phyloP scores from a whole-genome alignment of 2,329 filamentous ascomycete genomes.

The Colletotrichum phormii region DNA sequence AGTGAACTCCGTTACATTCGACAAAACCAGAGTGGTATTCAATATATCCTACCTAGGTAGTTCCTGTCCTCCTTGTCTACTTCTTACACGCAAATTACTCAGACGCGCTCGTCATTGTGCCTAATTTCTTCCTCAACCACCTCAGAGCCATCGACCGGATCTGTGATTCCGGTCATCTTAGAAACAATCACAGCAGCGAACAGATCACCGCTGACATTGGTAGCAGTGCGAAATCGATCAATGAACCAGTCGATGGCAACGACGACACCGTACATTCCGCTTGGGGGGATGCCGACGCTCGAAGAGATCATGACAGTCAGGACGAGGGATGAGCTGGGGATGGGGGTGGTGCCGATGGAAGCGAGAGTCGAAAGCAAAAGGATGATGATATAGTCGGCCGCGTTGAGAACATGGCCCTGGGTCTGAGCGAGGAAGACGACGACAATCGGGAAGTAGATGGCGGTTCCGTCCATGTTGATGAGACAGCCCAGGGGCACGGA shows the following conservation, averaged over 20 bases:
- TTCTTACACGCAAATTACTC: not conserved
- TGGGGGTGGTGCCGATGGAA: slow-evolving; percentile 65
- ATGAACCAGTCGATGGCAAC: slow-evolving; percentile 67
- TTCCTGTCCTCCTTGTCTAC: not conserved
- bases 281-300: slow-evolving; percentile 56
- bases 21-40: slow-evolving; percentile 14
- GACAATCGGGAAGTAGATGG: slow-evolving; percentile 66
- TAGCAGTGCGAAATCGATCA: slow-evolving; percentile 64
- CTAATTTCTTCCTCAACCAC: slow-evolving; percentile 12
- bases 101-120: slow-evolving; percentile 31
- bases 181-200: slow-evolving; percentile 54
- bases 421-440: slow-evolving; percentile 65
- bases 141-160: slow-evolving; percentile 37
- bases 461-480: slow-evolving; percentile 66
- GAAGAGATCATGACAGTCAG: slow-evolving; percentile 63
- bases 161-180: slow-evolving; percentile 52
- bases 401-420: slow-evolving; percentile 56
- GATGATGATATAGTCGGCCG: slow-evolving; percentile 61
- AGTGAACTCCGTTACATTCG: not conserved
- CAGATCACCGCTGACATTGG: slow-evolving; percentile 64
- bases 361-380: slow-evolving; percentile 61
- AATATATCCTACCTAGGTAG: not conserved
- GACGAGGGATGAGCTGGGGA: slow-evolving; percentile 63
- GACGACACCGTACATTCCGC: slow-evolving; percentile 63
- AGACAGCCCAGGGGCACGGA: slow-evolving; percentile 59